Conservation (phyloP, 345 rosid species). For the Gossypium longicalyx region DNA sequence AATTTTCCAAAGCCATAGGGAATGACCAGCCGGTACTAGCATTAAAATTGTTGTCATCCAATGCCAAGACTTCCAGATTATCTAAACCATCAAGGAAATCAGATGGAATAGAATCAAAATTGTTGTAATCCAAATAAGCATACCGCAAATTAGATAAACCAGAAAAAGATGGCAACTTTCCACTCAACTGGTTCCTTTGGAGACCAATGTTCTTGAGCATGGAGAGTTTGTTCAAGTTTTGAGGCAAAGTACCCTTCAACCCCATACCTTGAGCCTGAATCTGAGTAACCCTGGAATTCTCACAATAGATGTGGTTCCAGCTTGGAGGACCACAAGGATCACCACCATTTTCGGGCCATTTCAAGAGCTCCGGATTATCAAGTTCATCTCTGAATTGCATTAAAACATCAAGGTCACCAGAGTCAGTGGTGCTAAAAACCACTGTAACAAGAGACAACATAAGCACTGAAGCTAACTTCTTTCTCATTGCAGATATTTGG, state of each 20-base stretch:
- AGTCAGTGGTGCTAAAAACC: slow-evolving; percentile 42
- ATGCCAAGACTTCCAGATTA: slow-evolving; percentile 46
- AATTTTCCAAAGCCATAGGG: slow-evolving; percentile 37
- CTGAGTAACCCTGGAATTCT: slow-evolving; percentile 44
- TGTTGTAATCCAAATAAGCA: slow-evolving; percentile 54
- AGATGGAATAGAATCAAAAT: slow-evolving; percentile 53
- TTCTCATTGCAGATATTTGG: slow-evolving; percentile 31
- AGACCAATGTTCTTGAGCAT: slow-evolving; percentile 51
- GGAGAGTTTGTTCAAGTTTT: slow-evolving; percentile 47
- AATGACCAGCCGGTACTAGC: slow-evolving; percentile 58
- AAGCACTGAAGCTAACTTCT: slow-evolving; percentile 28
- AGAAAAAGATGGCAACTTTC: slow-evolving; percentile 47
- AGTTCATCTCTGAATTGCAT: slow-evolving; percentile 52
- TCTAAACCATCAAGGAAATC: slow-evolving; percentile 53
- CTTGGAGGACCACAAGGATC: slow-evolving; percentile 59
- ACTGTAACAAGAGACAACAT: slow-evolving; percentile 20
- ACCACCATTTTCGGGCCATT: slow-evolving; percentile 54
- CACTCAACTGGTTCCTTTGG: slow-evolving; percentile 56
- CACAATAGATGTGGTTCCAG: slow-evolving; percentile 55
- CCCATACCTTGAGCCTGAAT: slow-evolving; percentile 55
- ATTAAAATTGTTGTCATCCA: slow-evolving; percentile 57
- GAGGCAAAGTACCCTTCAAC: slow-evolving; percentile 58
- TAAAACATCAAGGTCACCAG: slow-evolving; percentile 50
- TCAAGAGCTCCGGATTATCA: slow-evolving; percentile 54
- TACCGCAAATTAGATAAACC: slow-evolving; percentile 45